phyloP scores from a whole-genome alignment of 495 filamentous ascomycete genomes.

The Aspergillus steynii region DNA sequence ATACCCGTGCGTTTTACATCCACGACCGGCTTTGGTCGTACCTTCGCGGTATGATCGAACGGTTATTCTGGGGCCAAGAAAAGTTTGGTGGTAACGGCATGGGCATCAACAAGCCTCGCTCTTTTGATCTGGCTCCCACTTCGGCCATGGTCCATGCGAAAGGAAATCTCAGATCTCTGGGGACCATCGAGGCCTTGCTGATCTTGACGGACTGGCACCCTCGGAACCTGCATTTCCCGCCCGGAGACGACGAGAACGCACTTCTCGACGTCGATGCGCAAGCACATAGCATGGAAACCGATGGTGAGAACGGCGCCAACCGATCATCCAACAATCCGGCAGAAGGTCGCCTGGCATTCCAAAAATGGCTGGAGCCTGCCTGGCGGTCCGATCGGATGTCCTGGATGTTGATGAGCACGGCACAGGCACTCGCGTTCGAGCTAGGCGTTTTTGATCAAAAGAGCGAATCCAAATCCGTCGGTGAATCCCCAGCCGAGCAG shows the following conservation, averaged over 20 bases:
- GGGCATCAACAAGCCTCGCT: slow-evolving; percentile 65
- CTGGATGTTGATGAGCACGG: slow-evolving; percentile 95
- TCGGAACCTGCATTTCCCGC: slow-evolving; percentile 90
- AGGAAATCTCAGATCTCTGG: slow-evolving; percentile 82
- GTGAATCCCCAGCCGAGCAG: slow-evolving; percentile 65
- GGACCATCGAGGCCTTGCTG: slow-evolving; percentile 90
- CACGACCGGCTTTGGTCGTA: slow-evolving; percentile 97
- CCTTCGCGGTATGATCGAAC: slow-evolving; percentile 88
- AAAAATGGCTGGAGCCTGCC: slow-evolving; percentile 95
- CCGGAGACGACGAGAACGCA: slow-evolving; percentile 73
- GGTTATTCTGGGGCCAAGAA: slow-evolving; percentile 93
- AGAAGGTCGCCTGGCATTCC: slow-evolving; percentile 65
- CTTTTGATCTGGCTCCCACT: slow-evolving; percentile 62
- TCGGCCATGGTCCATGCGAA: slow-evolving; percentile 52
- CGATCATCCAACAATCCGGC: slow-evolving; percentile 51
- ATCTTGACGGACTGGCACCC: slow-evolving; percentile 98
- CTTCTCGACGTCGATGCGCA: slow-evolving; percentile 54
- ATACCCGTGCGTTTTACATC: slow-evolving; percentile 83
- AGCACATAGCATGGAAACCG: slow-evolving; percentile 34
- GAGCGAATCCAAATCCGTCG: slow-evolving; percentile 46
- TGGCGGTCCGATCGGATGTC: slow-evolving; percentile 97
- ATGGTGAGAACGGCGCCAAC: slow-evolving; percentile 32
- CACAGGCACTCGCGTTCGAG: slow-evolving; percentile 86
- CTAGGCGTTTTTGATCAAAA: slow-evolving; percentile 91
- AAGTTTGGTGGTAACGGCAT: slow-evolving; percentile 87